A percentile compares a stretch with the other conserved stretches of the same genome.
Evolutionary conservation across 495 filamentous ascomycete species (phyloP).

Genomic region (Aspergillus cristatus): DNA sequence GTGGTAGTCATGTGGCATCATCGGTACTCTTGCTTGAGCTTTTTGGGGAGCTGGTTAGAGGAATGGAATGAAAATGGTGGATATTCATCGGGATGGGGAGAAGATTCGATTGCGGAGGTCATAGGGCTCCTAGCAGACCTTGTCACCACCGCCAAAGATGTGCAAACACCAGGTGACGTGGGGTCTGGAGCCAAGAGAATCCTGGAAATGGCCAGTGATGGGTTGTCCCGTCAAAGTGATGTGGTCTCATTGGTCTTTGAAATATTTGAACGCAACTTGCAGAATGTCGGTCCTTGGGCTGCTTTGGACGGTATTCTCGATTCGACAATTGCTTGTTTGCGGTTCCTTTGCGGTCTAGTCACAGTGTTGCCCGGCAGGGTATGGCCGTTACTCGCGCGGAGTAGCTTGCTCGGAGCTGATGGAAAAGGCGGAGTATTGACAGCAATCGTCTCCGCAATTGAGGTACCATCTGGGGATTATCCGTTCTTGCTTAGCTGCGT

Average conservation of each 20-base stretch:
- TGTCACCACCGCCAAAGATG: conserved; percentile 27
- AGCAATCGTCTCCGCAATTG: conserved; percentile 62
- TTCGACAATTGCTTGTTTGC: conserved; percentile 62
- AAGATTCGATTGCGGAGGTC: conserved; percentile 51
- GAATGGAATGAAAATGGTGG: conserved; percentile 35
- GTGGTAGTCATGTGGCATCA: conserved; percentile 60
- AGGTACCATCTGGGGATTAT: conserved; percentile 66
- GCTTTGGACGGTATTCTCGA: conserved; percentile 44
- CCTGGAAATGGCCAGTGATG: conserved; percentile 63
- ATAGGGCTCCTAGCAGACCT: conserved; percentile 54
- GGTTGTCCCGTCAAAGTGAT: conserved; percentile 63
- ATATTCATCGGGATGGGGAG: conserved; percentile 23
- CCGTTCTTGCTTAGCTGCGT: conserved; percentile 66
- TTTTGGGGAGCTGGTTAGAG: conserved; percentile 68
- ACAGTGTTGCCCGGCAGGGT: conserved; percentile 67
- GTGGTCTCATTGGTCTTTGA: conserved; percentile 74
- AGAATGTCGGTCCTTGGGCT: conserved; percentile 48
- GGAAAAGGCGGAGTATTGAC: conserved; percentile 64
- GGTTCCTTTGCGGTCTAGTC: conserved; percentile 65
- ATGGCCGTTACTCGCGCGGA: conserved; percentile 82
- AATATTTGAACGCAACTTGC: conserved; percentile 69
- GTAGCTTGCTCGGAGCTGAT: conserved; percentile 62
- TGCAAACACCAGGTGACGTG: conserved; percentile 16
- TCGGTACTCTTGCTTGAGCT: conserved; percentile 65
- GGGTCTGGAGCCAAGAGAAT: conserved; percentile 40